Evolutionary conservation across 768 basidiomycete species (phyloP), one percentile per base, ranked within the genome.

Genomic region (Tylopilus felleus): DNA sequence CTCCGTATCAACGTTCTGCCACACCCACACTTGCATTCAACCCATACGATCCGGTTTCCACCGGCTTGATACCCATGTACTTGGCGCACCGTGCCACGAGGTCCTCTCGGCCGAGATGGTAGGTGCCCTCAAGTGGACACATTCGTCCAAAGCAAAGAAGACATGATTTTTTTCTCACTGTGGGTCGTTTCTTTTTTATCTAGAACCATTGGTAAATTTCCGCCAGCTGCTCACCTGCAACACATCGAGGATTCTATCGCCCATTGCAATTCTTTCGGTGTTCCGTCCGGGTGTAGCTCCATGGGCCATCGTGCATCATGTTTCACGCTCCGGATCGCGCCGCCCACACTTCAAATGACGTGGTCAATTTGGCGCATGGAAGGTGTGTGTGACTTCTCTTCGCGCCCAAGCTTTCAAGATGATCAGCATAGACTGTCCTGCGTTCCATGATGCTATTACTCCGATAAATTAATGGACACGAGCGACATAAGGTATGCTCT

Each of bases 381-480:
- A 22, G 23, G 27, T 33, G 46, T 9, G 16, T 50, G 22, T 10
- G 5, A 23, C 27, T 36, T 50, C 29, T 25, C 3, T 25, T 29
- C 22, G 5, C 39, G n/a, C 16, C 23, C 7, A 7, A 27, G n/a
- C 23, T 31, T 40, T 29, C 12, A 10, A 17, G 23, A 14, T 12
- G 9, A 25, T 36, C 38, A 9, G 10, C 45, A 41, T 21, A 44
- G 21, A 51, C 7, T 16, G n/a, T 5, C 23, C 41, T 27, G 29
- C 13, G 22, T 33, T 33, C 22, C 42, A 27, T 9, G 31, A 47
- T 5, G 22, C 4, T 42, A 57, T 52, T 54, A 51, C 49, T 49
- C 22, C n/a, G 44, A 64, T 64, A 60, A 58, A 41, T 60, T 57
- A 60, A 50, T 12, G 16, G 21, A 55, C 59, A 51, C 21, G 38